Evolutionary conservation across 2,329 filamentous ascomycete genomes (phyloP), one percentile per base, ranked within the genome.

Genomic region (Sarocladium brachiariae): DNA sequence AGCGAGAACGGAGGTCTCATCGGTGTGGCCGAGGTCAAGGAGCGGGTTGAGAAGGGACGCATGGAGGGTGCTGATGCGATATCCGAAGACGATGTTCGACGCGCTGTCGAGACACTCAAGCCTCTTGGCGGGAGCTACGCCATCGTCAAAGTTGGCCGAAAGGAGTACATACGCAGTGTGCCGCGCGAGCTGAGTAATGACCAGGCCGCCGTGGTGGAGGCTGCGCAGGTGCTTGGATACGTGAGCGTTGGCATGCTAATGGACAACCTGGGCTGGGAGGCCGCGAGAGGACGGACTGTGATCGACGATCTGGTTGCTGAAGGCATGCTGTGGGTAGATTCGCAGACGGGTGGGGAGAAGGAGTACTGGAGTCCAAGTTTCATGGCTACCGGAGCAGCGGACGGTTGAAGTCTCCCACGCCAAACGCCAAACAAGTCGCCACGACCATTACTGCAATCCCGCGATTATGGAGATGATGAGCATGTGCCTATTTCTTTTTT

Each of bases 141-240:
- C 23, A 84, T 96, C 52, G 78, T 96, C 56, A 83, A 78, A 50
- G 87, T 99, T 54, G 93, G 93, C 7, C 83, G 83, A 56, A 87
- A 87, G 62, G 81, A 87, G 54, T 93, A 96, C 69, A 92, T 99
- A 50, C 82, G 93, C 24, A 95, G 89, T 3, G 84, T 99, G 35
- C 93, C 93, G 1, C 93, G 95, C 65, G 93, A 99, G 70, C 77
- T 99, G 55, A 96, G 95, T 65, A 91, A 83, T 13, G 93, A 99
- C 65, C 93, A 99, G 72, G 88, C 87, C 47, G 88, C 86, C 2
- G 92, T 96, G 11, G 78, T 99, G 6, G 93, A 97, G 72, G 91
- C 87, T 1, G 89, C 89, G 7, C 89, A 96, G 67, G 75, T 96
- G 9, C 73, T 96, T 9, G 92, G 93, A 1, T 96, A 89, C 62